phyloP scores from a whole-genome alignment of 139 green algal genomes.

The Chlamydomonas applanata region DNA sequence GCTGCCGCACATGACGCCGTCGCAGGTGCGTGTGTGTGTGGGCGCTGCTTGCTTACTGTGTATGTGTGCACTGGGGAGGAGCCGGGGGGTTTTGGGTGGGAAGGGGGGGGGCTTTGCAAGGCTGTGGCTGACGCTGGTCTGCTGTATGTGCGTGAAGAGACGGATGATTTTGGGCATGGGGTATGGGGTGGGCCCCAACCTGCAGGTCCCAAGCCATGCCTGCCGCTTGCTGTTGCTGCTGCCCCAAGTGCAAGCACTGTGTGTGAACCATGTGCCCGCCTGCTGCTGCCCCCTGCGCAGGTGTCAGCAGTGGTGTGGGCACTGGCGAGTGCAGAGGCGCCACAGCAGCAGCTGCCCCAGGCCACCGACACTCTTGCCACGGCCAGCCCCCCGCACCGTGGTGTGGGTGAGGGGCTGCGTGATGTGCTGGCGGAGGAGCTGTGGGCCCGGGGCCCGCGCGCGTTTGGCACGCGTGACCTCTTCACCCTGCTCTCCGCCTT shows the following conservation, averaged over 20 bases:
- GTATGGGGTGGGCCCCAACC: not conserved
- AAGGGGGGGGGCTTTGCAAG: no score
- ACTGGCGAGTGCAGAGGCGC: not conserved
- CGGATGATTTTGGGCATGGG: not conserved
- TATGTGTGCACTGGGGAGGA: no score
- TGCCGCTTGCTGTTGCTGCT: no score
- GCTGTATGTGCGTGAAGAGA: not conserved
- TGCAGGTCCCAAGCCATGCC: no score
- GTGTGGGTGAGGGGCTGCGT: not conserved
- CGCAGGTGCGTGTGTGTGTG: not conserved
- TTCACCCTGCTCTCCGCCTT: not conserved
- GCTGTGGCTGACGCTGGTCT: no score
- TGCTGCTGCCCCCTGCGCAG: not conserved
- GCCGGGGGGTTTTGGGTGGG: no score
- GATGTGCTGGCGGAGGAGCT: slow-evolving; percentile 5
- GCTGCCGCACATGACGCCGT: not conserved
- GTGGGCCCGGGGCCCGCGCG: not conserved
- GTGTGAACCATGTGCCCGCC: not conserved
- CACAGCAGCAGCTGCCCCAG: not conserved
- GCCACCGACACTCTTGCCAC: no score
- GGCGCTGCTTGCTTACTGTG: no score
- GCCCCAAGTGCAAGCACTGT: no score
- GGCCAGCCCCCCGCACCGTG: not conserved
- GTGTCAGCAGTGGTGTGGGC: slow-evolving; percentile 3
- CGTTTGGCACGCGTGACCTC: not conserved